phyloP scores from a whole-genome alignment of 139 green algal species.

The Chlamydomonas asymmetrica region DNA sequence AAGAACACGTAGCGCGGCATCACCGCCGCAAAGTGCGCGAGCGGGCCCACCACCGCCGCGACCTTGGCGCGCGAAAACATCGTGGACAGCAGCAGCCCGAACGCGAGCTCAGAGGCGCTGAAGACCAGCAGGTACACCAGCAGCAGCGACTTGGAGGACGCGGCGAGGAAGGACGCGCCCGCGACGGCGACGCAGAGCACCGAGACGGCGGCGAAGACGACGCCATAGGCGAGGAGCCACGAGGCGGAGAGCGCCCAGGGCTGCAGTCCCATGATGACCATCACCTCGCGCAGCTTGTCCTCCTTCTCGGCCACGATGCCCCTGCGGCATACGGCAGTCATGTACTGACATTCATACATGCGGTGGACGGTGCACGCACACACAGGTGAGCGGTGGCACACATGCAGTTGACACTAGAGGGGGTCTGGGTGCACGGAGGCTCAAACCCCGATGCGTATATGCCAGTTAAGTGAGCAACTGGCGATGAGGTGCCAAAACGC shows the following conservation, averaged over 20 bases:
- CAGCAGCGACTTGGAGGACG: conserved; percentile 13
- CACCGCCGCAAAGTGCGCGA: conserved; percentile 19
- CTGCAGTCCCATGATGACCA: conserved; percentile 33
- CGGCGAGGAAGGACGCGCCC: conserved; percentile 22
- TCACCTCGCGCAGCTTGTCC: conserved; percentile 14
- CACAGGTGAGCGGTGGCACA: too few relatives aligned
- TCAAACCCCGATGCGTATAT: too few relatives aligned
- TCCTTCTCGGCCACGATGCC: conserved; percentile 41
- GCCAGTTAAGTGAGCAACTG: too few relatives aligned
- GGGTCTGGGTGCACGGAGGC: too few relatives aligned
- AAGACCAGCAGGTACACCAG: conserved; percentile 24
- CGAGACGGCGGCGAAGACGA: conserved; percentile 18
- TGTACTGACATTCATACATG: too few relatives aligned
- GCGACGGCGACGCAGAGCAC: conserved; percentile 6
- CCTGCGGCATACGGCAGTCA: too few relatives aligned
- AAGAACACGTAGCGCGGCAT: conserved; percentile 31
- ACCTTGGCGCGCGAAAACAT: conserved; percentile 32
- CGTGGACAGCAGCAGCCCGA: conserved; percentile 28
- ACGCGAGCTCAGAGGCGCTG: conserved; percentile 24
- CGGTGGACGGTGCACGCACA: too few relatives aligned
- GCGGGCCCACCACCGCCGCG: conserved; percentile 8
- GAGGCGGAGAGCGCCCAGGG: neutral
- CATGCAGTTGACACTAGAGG: too few relatives aligned
- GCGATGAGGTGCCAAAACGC: too few relatives aligned
- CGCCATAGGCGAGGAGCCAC: conserved; percentile 21